Evolutionary conservation across 495 filamentous ascomycete species (phyloP).

Genomic region (Thozetella sp.): DNA sequence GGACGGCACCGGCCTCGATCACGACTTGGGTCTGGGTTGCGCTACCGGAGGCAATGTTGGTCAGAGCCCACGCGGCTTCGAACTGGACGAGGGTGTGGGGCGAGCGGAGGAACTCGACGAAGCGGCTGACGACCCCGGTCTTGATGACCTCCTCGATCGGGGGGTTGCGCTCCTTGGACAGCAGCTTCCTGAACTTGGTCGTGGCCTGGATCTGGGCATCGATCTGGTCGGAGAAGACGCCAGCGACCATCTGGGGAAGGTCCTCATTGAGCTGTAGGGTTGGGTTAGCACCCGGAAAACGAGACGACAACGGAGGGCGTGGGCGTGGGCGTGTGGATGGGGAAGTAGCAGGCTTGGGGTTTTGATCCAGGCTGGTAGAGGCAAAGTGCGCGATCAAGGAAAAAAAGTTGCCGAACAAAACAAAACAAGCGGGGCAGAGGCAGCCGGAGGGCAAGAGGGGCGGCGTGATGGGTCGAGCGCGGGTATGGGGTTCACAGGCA

Average conservation of each 20-base stretch:
- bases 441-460: background rate
- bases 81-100: slow-evolving; percentile 99
- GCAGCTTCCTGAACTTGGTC: slow-evolving; percentile 96
- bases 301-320: background rate
- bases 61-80: slow-evolving; percentile 98
- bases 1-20: slow-evolving; percentile 97
- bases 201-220: slow-evolving; percentile 98
- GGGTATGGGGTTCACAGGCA: background rate
- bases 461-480: background rate
- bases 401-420: slow-evolving; percentile 12
- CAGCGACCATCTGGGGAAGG: slow-evolving; percentile 95
- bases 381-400: background rate
- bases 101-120: slow-evolving; percentile 97
- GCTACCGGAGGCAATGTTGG: slow-evolving; percentile 98
- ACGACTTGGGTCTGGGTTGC: slow-evolving; percentile 98
- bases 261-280: slow-evolving; percentile 85
- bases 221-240: slow-evolving; percentile 98
- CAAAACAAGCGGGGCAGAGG: slow-evolving; percentile 18
- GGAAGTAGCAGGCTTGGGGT: slow-evolving; percentile 7
- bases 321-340: background rate
- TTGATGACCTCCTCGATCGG: slow-evolving; percentile 99
- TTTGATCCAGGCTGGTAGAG: no score
- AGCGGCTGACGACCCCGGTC: slow-evolving; percentile 95
- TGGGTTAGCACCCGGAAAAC: slow-evolving; percentile 26
- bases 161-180: slow-evolving; percentile 98